Conservation (phyloP, 805 yeast species). For the Kluyveromyces nonfermentans region DNA sequence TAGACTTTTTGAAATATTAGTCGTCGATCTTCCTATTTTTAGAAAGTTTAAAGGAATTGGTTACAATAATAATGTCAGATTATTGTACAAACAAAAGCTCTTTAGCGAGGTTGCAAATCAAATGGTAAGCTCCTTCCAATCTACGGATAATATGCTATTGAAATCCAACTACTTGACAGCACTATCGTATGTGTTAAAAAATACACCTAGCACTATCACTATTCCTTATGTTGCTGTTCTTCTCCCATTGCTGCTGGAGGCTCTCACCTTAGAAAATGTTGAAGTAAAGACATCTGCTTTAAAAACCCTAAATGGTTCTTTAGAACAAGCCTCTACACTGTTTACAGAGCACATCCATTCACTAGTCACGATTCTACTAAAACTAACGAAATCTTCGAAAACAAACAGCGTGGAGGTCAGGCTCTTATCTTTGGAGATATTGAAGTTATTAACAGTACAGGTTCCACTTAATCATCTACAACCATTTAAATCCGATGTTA, state of each 20-base stretch:
- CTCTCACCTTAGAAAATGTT: conserved; percentile 40
- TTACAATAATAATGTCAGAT: conserved; percentile 48
- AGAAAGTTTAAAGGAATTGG: conserved; percentile 36
- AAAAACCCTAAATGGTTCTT: conserved; percentile 45
- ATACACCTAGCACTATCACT: conserved; percentile 53
- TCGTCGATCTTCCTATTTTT: conserved; percentile 58
- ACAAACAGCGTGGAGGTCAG: conserved; percentile 44
- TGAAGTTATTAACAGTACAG: conserved; percentile 38
- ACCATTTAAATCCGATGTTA: conserved; percentile 43
- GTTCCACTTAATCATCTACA: conserved; percentile 36
- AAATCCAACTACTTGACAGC: conserved; percentile 54
- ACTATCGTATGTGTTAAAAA: conserved; percentile 56
- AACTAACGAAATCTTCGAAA: conserved; percentile 16
- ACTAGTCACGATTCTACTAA: conserved; percentile 46
- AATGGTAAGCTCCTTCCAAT: conserved; percentile 40
- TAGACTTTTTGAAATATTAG: conserved; percentile 50
- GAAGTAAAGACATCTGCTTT: conserved; percentile 53
- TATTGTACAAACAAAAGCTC: conserved; percentile 72
- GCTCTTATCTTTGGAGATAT: conserved; percentile 45
- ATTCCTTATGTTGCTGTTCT: conserved; percentile 54
- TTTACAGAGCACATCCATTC: conserved; percentile 46
- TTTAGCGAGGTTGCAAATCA: conserved; percentile 52
- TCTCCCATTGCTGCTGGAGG: conserved; percentile 63
- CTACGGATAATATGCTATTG: conserved; percentile 14
- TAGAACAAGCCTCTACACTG: conserved; percentile 46